Evolutionary conservation across 805 yeast species (phyloP).

Genomic region (Yamadazyma ubonensis): DNA sequence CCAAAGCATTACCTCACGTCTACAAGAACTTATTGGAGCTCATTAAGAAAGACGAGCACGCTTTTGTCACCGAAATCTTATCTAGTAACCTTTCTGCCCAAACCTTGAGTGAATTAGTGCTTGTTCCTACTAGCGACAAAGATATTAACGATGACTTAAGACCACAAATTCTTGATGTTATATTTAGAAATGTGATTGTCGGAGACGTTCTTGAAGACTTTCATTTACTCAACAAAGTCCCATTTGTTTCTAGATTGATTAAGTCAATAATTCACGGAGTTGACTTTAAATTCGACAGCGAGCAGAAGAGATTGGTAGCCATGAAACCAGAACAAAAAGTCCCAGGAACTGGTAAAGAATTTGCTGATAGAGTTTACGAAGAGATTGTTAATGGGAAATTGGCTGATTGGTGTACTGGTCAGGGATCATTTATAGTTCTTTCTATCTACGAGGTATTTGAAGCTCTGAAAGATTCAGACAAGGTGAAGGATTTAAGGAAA

Average conservation of each 20-base stretch:
- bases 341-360: conserved; percentile 54
- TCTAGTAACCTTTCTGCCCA: conserved; percentile 81
- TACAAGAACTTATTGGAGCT: conserved; percentile 48
- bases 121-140: conserved; percentile 38
- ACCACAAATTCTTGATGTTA: conserved; percentile 51
- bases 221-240: conserved; percentile 64
- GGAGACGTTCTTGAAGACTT: conserved; percentile 67
- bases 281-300: conserved; percentile 65
- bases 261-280: conserved; percentile 82
- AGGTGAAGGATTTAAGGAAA: conserved; percentile 36
- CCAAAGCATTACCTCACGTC: conserved; percentile 63
- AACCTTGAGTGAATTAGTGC: conserved; percentile 70
- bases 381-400: conserved; percentile 51
- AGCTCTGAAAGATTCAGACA: conserved; percentile 20
- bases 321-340: conserved; percentile 37
- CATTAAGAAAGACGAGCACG: conserved; percentile 24
- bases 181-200: conserved; percentile 54
- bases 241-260: conserved; percentile 71
- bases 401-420: conserved; percentile 60
- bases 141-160: conserved; percentile 40
- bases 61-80: conserved; percentile 51
- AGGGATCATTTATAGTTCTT: conserved; percentile 79
- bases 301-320: conserved; percentile 46
- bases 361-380: conserved; percentile 54
- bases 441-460: conserved; percentile 70